Conservation (phyloP, 495 filamentous ascomycete genomes). For the Penicillium arizonense region DNA sequence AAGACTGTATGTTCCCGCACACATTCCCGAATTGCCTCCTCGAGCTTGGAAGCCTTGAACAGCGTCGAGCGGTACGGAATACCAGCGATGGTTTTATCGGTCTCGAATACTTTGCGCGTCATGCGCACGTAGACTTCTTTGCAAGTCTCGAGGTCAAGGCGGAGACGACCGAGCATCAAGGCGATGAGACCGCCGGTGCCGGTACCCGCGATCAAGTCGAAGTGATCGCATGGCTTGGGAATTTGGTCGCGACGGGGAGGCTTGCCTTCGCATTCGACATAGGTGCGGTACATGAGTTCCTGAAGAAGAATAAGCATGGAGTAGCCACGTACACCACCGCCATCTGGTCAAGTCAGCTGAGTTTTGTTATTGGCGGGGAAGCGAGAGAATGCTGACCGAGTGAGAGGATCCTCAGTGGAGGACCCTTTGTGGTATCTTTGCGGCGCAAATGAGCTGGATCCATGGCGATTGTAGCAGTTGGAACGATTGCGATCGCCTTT, state of each 20-base stretch:
- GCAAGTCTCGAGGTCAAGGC: slow-evolving; percentile 91
- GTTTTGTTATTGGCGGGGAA: not conserved
- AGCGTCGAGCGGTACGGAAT: slow-evolving; percentile 91
- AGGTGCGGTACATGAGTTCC: slow-evolving; percentile 93
- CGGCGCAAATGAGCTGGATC: slow-evolving; percentile 52
- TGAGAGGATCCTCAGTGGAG: slow-evolving; percentile 86
- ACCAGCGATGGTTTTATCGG: slow-evolving; percentile 94
- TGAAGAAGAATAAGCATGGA: slow-evolving; percentile 94
- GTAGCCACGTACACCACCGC: slow-evolving; percentile 94
- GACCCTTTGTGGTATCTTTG: slow-evolving; percentile 93
- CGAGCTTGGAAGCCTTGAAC: slow-evolving; percentile 93
- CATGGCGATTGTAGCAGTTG: slow-evolving; percentile 21
- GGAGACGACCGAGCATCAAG: slow-evolving; percentile 89
- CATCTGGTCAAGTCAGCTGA: slow-evolving; percentile 58
- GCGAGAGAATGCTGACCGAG: slow-evolving; percentile 55
- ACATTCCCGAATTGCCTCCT: slow-evolving; percentile 88
- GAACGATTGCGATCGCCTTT: slow-evolving; percentile 14
- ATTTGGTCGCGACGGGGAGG: slow-evolving; percentile 84
- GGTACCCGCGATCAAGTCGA: slow-evolving; percentile 93
- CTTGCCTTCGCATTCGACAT: slow-evolving; percentile 78
- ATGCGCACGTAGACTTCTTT: slow-evolving; percentile 94
- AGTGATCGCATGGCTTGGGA: slow-evolving; percentile 96
- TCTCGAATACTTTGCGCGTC: slow-evolving; percentile 92
- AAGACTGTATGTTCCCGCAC: slow-evolving; percentile 83
- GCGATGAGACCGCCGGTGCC: slow-evolving; percentile 95